A percentile compares a stretch with the other conserved stretches of the same genome.
These are phyloP conservation scores for Pseudozyma tsukubaensis DNA, from an alignment of 1,284 basidiomycete genomes.

Conservation along the genomic window DNA sequence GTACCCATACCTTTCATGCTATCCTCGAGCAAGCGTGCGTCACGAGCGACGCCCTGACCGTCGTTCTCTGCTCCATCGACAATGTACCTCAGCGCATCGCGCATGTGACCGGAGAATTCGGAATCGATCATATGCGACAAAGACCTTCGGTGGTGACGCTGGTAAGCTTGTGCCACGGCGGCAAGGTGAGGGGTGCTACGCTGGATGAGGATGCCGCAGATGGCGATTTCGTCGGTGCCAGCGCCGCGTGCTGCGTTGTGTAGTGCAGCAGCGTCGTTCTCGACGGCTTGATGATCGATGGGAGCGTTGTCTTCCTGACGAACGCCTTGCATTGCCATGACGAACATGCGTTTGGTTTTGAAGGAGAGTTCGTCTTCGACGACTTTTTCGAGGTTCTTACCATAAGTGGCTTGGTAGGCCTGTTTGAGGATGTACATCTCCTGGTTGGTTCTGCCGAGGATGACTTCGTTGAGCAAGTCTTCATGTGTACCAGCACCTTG, in stretches of 20 bases:
- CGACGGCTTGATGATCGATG: conserved; percentile 45
- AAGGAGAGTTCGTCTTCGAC: conserved; percentile 66
- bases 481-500: conserved; percentile 67
- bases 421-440: conserved; percentile 66
- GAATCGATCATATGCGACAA: conserved; percentile 61
- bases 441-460: conserved; percentile 60
- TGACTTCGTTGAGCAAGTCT: conserved; percentile 64
- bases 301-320: conserved; percentile 57
- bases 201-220: conserved; percentile 65
- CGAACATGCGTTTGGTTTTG: conserved; percentile 66
- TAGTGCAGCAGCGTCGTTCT: conserved; percentile 45
- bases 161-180: conserved; percentile 63
- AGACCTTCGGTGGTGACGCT: conserved; percentile 36
- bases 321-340: conserved; percentile 63
- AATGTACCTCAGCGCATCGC: conserved; percentile 62
- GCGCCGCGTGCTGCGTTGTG: conserved; percentile 48
- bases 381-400: conserved; percentile 61
- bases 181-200: conserved; percentile 62
- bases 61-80: conserved; percentile 65
- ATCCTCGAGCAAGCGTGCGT: conserved; percentile 64
- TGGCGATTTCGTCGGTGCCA: conserved; percentile 62
- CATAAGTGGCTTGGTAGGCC: conserved; percentile 58
- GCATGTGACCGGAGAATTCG: conserved; percentile 66
- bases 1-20: conserved; percentile 67
- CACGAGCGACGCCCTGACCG: conserved; percentile 59